Conservation (phyloP, 768 basidiomycete species). For the Ramaria sp. region DNA sequence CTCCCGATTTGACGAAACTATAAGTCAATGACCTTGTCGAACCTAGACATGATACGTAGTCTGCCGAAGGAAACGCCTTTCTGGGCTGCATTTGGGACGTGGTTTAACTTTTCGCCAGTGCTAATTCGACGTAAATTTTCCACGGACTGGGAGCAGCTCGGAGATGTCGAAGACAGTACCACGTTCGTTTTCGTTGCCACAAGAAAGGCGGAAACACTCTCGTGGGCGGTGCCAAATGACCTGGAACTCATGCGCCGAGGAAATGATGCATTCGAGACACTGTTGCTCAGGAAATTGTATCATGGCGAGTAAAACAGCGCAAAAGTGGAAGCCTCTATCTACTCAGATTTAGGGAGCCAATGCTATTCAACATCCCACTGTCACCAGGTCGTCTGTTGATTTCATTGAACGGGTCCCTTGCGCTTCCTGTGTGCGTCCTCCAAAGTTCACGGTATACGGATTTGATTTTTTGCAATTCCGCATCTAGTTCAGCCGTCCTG, state of each 20-base stretch:
- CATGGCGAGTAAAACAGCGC: background rate
- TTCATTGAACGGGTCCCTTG: conserved; percentile 66
- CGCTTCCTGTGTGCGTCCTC: conserved; percentile 71
- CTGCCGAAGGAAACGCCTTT: conserved; percentile 62
- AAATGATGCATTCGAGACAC: conserved; percentile 64
- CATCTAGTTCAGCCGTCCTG: conserved; percentile 63
- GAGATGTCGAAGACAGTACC: conserved; percentile 18
- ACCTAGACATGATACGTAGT: conserved; percentile 52
- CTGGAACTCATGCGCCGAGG: conserved; percentile 44
- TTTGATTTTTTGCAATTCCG: conserved; percentile 70
- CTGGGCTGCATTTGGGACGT: conserved; percentile 72
- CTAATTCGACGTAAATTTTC: conserved; percentile 22
- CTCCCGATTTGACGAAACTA: background rate
- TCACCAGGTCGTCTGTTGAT: conserved; percentile 4
- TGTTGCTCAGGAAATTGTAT: conserved; percentile 34
- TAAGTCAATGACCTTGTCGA: background rate
- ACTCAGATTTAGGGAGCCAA: background rate
- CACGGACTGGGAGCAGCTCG: conserved; percentile 16
- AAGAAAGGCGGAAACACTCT: conserved; percentile 45
- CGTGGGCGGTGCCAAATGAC: conserved; percentile 48
- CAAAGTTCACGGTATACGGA: conserved; percentile 65
- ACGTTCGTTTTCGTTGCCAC: conserved; percentile 53
- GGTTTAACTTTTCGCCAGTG: conserved; percentile 58
- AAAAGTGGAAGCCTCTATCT: background rate
- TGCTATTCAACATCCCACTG: conserved; percentile 2